Evolutionary conservation across 768 basidiomycete genomes (phyloP), one percentile per base, ranked within the genome.

Genomic region (Boletus patriciae): DNA sequence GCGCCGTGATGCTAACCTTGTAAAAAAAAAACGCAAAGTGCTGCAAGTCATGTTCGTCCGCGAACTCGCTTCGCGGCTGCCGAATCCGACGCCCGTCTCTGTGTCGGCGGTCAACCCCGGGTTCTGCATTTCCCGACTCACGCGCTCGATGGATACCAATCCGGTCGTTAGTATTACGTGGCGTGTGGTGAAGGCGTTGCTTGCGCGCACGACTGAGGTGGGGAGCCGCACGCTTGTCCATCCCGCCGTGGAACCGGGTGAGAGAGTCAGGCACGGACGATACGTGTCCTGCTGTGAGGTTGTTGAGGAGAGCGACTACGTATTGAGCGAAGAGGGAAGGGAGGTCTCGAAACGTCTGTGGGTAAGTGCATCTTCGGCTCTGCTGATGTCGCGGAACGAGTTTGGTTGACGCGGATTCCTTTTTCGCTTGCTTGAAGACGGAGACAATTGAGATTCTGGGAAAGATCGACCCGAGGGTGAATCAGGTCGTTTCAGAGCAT

Each of bases 181-280:
- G n/a, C 46, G 34, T 13, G 23, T 51, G 23, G 34, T 46, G 21
- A 69, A 70, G 51, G 34, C 19, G 0, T 40, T 70, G 25, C 9
- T 77, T 4, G 74, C 68, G 1, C 67, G 71, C 23, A 55, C 70
- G 18, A 62, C 74, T 0, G 74, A 77, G 53, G 43, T 65, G 27
- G 77, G 76, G 9, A 65, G 73, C 52, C 71, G 75, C 38, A 70
- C 73, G 21, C 62, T 78, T 21, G 61, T 75, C 4, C 72, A 70
- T 33, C 66, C 72, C 8, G 72, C 70, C 12, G 58, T 74, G 25
- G 68, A 64, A 23, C 65, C 59, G 4, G 65, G 60, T 2, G 66
- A 67, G 38, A 54, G 55, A 55, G 27, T 11, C 11, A 62, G 62
- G 47, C 64, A 69, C 47, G 74, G 75, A 29, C 64, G 62, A 46